Evolutionary conservation across 2,329 filamentous ascomycete species (phyloP), one percentile per base, ranked within the genome.

Genomic region (Talaromyces sp.): DNA sequence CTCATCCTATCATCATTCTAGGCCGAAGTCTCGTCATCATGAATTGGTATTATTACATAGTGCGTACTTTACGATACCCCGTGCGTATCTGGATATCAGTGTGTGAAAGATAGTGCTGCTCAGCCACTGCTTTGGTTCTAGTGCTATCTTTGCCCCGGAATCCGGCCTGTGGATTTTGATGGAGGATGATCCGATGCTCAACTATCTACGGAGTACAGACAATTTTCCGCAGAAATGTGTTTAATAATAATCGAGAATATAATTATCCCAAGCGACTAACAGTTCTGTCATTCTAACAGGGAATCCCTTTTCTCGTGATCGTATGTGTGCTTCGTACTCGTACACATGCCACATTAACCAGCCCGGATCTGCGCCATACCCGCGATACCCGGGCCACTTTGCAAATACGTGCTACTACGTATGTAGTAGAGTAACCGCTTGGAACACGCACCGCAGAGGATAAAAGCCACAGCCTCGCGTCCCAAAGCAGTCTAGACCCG

Each of bases 1-100:
- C 64, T 66, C 64, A 66, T 64, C 60, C 35, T 52, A 66, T 63
- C 64, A 64, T 66, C 61, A 66, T 66, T 37, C 49, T 4, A 19
- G 39, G 15, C 17, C 61, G n/a, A 25, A 45, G 47, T 56, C 61
- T 58, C 61, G 62, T 52, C 52, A 64, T 64, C 62, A 62, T 58
- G 35, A 35, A 11, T 35, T 10, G 17, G 50, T 22, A 56, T 37
- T 19, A 15, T 56, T 54, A 33, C 49, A 13, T 1, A 22, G 22
- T 22, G 22, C 10, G 11, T 47, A 47, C 45, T 31, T 31, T 31
- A 31, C 27, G 27, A 19, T 25, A 15, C 17, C 9, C 17, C 2
- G 17, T 39, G 27, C 8, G 41, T 25, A 50, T 31, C 27, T 15
- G 6, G 19, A 22, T 49, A 49, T 52, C 49, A 17, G 49, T n/a